Evolutionary conservation across 2,329 filamentous ascomycete genomes (phyloP).

Genomic region (Alternaria rosae): DNA sequence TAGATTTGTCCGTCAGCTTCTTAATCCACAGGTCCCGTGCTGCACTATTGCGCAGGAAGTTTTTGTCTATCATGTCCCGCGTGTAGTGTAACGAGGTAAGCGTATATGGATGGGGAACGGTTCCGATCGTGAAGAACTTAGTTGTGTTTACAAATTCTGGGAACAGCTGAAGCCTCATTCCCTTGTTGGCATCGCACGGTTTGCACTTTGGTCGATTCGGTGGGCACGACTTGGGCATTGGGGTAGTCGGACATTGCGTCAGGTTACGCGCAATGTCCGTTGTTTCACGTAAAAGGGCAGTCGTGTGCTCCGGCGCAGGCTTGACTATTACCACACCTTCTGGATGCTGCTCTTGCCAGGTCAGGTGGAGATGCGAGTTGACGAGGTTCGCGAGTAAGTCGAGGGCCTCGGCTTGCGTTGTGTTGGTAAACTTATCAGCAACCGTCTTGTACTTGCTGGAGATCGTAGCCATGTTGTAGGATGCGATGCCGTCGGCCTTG

Average conservation of each 20-base stretch:
- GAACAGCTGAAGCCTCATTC: conserved; percentile 72
- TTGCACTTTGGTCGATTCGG: conserved; percentile 79
- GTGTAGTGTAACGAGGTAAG: conserved; percentile 71
- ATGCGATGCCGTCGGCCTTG: conserved; percentile 73
- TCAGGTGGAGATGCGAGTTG: conserved; percentile 82
- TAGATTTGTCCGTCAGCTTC: conserved; percentile 72
- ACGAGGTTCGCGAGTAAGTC: conserved; percentile 75
- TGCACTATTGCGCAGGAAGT: conserved; percentile 64
- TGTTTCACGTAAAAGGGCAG: conserved; percentile 73
- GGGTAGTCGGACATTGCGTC: conserved; percentile 75
- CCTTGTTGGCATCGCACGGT: conserved; percentile 70
- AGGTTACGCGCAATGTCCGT: conserved; percentile 77
- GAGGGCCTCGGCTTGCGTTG: conserved; percentile 66
- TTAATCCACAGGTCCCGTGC: conserved; percentile 81
- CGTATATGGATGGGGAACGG: conserved; percentile 91
- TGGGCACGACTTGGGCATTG: conserved; percentile 79
- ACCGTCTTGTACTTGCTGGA: conserved; percentile 70
- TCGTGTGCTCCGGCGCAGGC: conserved; percentile 77
- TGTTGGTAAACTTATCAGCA: conserved; percentile 65
- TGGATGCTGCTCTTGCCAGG: conserved; percentile 81
- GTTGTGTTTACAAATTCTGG: conserved; percentile 75
- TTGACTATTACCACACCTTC: conserved; percentile 83
- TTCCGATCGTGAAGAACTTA: conserved; percentile 79
- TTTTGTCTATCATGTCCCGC: conserved; percentile 54
- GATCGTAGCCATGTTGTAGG: conserved; percentile 73